These are phyloP conservation scores for Lactifluus echinatus DNA, from an alignment of 768 basidiomycete species.

Conservation along the genomic window DNA sequence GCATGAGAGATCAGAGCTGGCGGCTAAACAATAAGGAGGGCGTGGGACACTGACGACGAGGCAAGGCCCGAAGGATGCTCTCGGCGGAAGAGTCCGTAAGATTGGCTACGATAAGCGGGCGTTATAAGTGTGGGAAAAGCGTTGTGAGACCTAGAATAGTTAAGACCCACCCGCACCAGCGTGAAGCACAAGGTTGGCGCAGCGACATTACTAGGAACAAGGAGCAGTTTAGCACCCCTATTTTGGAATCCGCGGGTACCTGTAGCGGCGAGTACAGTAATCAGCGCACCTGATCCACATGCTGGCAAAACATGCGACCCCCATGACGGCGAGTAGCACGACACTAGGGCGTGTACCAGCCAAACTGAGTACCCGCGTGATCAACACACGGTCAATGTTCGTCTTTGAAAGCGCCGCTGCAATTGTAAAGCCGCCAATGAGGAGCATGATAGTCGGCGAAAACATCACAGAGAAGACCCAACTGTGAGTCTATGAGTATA, in stretches of 20 bases:
- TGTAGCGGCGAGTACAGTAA: too few relatives aligned
- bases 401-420: conserved; percentile 95
- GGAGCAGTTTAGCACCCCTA: background rate
- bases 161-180: conserved; percentile 68
- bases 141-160: background rate
- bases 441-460: conserved; percentile 95
- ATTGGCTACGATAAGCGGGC: conserved; percentile 58
- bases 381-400: conserved; percentile 84
- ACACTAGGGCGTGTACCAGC: conserved; percentile 83
- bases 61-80: conserved; percentile 80
- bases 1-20: background rate
- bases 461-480: conserved; percentile 95
- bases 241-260: background rate
- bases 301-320: conserved; percentile 92
- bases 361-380: conserved; percentile 81
- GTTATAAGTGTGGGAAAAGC: conserved; percentile 11
- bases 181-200: conserved; percentile 97
- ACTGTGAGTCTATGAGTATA: conserved; percentile 33
- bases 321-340: conserved; percentile 92
- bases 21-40: background rate
- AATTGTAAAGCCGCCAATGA: conserved; percentile 96
- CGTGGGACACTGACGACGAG: conserved; percentile 62
- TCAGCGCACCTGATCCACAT: conserved; percentile 90
- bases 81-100: conserved; percentile 79
- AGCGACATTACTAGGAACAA: conserved; percentile 74